phyloP scores from a whole-genome alignment of 2,329 filamentous ascomycete species.

The Fusarium subglutinans region DNA sequence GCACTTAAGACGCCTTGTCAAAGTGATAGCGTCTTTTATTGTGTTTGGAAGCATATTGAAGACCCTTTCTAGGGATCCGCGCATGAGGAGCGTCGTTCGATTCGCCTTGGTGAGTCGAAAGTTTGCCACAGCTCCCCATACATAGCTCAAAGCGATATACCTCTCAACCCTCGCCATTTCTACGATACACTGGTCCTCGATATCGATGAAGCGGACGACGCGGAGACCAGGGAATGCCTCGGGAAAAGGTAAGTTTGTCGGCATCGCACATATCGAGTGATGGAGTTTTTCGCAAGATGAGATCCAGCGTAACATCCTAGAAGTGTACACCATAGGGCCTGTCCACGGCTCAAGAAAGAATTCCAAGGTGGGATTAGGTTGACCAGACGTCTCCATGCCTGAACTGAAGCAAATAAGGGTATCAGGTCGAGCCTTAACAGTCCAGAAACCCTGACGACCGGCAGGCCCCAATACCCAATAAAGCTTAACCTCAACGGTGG shows the following conservation, averaged over 20 bases:
- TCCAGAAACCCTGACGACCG: rapidly evolving
- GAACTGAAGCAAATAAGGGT: not conserved
- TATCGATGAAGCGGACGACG: rapidly evolving
- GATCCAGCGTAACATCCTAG: not conserved
- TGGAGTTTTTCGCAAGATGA: not conserved
- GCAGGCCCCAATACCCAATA: rapidly evolving
- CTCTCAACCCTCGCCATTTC: rapidly evolving
- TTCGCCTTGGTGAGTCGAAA: not conserved
- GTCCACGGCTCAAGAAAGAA: not conserved
- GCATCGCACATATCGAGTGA: rapidly evolving
- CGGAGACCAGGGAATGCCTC: not conserved
- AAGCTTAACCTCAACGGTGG: rapidly evolving
- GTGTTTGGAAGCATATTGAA: rapidly evolving
- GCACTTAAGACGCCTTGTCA: rapidly evolving
- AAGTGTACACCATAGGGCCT: rapidly evolving
- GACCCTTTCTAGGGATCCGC: rapidly evolving
- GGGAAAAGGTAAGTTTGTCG: rapidly evolving
- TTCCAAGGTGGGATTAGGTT: rapidly evolving
- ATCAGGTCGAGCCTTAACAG: not conserved
- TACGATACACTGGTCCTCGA: rapidly evolving
- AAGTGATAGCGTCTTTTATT: rapidly evolving
- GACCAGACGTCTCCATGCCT: rapidly evolving
- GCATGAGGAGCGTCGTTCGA: rapidly evolving
- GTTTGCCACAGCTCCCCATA: not conserved
- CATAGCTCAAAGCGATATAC: not conserved